phyloP scores from a whole-genome alignment of 2,329 filamentous ascomycete genomes.

The Alternaria incomplexa region DNA sequence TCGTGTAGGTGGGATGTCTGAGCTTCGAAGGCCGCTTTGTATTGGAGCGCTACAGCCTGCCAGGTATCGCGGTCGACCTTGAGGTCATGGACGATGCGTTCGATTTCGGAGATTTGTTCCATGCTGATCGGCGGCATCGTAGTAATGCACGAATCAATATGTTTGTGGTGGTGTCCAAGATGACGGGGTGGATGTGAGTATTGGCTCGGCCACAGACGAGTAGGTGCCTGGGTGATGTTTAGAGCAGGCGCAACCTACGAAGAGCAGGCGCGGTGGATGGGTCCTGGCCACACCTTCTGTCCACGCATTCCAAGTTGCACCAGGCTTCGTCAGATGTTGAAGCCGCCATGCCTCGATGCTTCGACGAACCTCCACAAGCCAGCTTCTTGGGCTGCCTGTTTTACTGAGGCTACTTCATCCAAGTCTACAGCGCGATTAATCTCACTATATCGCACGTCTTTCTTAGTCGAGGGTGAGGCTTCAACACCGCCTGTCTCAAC shows the following conservation, averaged over 20 bases:
- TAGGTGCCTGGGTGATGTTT: not conserved
- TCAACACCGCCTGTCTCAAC: constrained; percentile 38
- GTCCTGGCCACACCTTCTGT: not conserved
- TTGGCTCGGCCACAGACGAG: not conserved
- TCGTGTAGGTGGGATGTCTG: constrained; percentile 31
- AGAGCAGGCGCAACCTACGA: not conserved
- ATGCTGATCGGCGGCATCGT: constrained; percentile 13
- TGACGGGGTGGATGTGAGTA: constrained; percentile 5
- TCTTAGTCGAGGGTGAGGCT: constrained; percentile 34
- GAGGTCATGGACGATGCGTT: constrained; percentile 24
- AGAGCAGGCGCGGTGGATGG: not conserved
- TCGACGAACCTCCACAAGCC: constrained; percentile 84
- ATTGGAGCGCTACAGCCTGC: constrained; percentile 33
- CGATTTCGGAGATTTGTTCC: constrained; percentile 17
- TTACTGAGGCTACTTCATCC: constrained; percentile 70
- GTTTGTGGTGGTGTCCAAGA: not conserved
- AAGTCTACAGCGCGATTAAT: constrained; percentile 75
- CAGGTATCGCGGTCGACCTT: constrained; percentile 41
- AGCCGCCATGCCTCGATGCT: constrained; percentile 62
- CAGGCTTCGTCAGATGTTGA: constrained; percentile 51
- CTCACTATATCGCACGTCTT: constrained; percentile 71
- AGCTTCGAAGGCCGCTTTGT: constrained; percentile 36
- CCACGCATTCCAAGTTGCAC: no score
- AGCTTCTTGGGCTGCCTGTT: constrained; percentile 70
- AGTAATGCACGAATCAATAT: constrained; percentile 24